Evolutionary conservation across 176 grass and related monocot genomes (phyloP).

Genomic region (Carex cristatella): DNA sequence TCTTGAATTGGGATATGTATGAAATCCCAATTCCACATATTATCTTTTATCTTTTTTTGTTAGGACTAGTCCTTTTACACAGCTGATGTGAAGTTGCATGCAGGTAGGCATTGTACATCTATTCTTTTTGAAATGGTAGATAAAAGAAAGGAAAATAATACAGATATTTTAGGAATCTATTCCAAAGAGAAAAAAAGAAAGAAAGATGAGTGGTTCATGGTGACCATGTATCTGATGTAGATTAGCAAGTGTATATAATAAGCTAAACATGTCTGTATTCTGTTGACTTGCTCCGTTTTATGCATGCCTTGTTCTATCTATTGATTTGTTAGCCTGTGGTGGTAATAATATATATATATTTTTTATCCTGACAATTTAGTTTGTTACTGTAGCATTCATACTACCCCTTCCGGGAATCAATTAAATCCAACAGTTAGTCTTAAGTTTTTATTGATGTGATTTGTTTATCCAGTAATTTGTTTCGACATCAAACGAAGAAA

Average conservation of each 20-base stretch:
- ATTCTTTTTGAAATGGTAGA: constrained; percentile 16
- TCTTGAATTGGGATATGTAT: neutral
- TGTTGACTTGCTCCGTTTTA: constrained; percentile 3
- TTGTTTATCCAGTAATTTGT: no score
- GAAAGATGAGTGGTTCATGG: neutral
- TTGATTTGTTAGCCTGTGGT: constrained; percentile 8
- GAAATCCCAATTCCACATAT: neutral
- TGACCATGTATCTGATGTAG: neutral
- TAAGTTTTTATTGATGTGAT: neutral
- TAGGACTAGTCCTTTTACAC: neutral
- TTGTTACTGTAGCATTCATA: neutral
- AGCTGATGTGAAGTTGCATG: constrained; percentile 17
- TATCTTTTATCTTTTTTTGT: constrained; percentile 19
- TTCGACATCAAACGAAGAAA: no score
- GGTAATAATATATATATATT: neutral
- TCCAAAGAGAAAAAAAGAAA: neutral
- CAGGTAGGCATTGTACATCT: constrained; percentile 10
- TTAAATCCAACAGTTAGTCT: neutral
- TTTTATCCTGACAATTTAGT: neutral
- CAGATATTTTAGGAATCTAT: neutral
- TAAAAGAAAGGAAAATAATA: constrained; percentile 16
- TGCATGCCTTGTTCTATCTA: constrained; percentile 13
- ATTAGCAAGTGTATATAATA: constrained; percentile 22
- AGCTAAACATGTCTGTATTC: constrained; percentile 10
- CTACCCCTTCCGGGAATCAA: neutral